Percentiles rank a stretch among this genome's conserved stretches.
phyloP scores from a whole-genome alignment of 2,329 filamentous ascomycete genomes.

The Myriosclerotinia duriaeana region DNA sequence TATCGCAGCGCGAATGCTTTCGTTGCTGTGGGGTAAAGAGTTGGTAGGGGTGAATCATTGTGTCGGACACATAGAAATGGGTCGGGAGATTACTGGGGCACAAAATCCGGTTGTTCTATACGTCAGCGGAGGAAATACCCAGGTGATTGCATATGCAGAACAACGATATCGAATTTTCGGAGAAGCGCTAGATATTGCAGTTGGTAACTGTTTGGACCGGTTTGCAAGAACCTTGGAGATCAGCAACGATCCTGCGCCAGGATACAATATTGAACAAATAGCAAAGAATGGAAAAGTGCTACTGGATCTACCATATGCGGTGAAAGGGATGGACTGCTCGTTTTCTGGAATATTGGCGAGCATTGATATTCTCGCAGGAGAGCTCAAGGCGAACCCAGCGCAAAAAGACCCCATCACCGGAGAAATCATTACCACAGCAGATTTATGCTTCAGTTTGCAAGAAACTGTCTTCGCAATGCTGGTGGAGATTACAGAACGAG shows the following conservation, averaged over 20 bases:
- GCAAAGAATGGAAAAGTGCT: constrained; percentile 71
- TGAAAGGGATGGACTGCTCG: constrained; percentile 98
- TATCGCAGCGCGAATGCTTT: constrained; percentile 77
- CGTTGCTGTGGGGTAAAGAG: constrained; percentile 82
- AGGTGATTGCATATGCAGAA: constrained; percentile 95
- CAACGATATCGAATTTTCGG: constrained; percentile 97
- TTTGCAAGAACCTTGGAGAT: constrained; percentile 91
- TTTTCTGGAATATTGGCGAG: constrained; percentile 89
- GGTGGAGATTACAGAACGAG: constrained; percentile 96
- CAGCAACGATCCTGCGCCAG: constrained; percentile 92
- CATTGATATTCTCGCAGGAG: constrained; percentile 75
- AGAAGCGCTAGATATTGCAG: constrained; percentile 94
- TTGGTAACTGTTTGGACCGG: constrained; percentile 94
- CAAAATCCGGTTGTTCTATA: constrained; percentile 92
- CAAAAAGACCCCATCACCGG: constrained; percentile 49
- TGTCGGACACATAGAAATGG: constrained; percentile 99
- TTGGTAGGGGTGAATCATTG: constrained; percentile 97
- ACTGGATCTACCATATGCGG: constrained; percentile 87
- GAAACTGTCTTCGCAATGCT: constrained; percentile 97
- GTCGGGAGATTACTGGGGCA: constrained; percentile 85
- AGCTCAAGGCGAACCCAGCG: constrained; percentile 55
- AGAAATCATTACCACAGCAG: constrained; percentile 69
- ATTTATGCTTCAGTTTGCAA: constrained; percentile 91
- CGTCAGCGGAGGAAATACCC: constrained; percentile 92
- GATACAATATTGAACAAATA: constrained; percentile 96